Evolutionary conservation across 345 rosid genomes (phyloP).

Genomic region (Aegle marmelos): DNA sequence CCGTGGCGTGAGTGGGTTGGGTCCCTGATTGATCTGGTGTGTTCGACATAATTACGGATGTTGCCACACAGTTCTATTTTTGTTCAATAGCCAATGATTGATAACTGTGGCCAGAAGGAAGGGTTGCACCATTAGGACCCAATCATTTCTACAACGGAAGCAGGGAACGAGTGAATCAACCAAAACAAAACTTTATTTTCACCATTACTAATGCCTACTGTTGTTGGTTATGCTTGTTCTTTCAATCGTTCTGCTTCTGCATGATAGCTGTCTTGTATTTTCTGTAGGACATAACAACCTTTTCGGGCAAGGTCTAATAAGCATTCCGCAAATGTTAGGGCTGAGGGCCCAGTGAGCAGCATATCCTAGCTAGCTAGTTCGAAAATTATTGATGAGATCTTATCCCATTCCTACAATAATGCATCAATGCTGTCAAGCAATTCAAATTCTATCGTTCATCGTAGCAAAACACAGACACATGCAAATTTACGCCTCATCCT

Average conservation of each 20-base stretch:
- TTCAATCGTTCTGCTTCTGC: background rate
- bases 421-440: background rate
- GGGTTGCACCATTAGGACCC: background rate
- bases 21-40: background rate
- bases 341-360: background rate
- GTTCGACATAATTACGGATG: background rate
- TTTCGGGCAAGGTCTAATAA: background rate
- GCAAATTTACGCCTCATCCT: background rate
- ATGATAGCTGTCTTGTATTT: slow-evolving; percentile 2
- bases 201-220: background rate
- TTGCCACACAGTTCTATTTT: background rate
- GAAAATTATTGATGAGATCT: slow-evolving; percentile 6
- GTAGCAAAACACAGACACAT: background rate
- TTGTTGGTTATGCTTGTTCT: background rate
- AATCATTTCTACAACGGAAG: background rate
- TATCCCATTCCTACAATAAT: background rate
- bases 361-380: background rate
- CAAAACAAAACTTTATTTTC: background rate
- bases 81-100: background rate
- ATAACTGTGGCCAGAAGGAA: background rate
- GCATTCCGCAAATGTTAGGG: background rate
- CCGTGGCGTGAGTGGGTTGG: too few relatives aligned
- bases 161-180: background rate
- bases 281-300: background rate
- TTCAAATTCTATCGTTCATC: background rate